These are phyloP conservation scores for Carex arenaria DNA, from an alignment of 202 grass and related monocot species.

Conservation along the genomic window DNA sequence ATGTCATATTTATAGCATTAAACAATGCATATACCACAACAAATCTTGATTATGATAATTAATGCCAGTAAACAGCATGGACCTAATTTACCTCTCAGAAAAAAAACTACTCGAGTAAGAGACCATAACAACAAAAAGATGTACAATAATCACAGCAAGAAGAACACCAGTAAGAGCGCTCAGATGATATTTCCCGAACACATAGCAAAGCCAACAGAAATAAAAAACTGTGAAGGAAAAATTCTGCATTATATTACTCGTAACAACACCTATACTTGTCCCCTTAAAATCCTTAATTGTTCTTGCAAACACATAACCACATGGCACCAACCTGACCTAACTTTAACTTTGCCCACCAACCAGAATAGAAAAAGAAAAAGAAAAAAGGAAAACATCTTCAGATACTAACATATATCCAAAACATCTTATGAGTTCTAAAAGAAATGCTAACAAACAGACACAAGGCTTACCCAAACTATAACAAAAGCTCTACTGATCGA, in stretches of 20 bases:
- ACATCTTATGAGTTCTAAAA: conserved; percentile 16
- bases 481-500: conserved; percentile 7
- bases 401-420: conserved; percentile 15
- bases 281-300: not conserved
- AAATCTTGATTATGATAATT: not conserved
- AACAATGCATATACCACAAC: not conserved
- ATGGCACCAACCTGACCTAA: not conserved
- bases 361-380: not conserved
- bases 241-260: conserved; percentile 2
- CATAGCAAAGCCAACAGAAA: not conserved
- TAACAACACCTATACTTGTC: conserved; percentile 4
- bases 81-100: not conserved
- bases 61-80: not conserved
- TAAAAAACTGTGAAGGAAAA: not conserved
- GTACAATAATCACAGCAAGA: not conserved
- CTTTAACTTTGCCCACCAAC: not conserved
- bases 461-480: not conserved
- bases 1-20: not conserved
- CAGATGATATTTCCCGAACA: not conserved
- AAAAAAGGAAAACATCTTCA: not conserved
- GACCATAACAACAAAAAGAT: not conserved
- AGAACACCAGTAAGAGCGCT: not conserved
- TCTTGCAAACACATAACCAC: not conserved
- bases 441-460: conserved; percentile 24
- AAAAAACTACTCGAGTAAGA: not conserved